Evolutionary conservation across 345 rosid genomes (phyloP).

Genomic region (Eucalyptus pauciflora): DNA sequence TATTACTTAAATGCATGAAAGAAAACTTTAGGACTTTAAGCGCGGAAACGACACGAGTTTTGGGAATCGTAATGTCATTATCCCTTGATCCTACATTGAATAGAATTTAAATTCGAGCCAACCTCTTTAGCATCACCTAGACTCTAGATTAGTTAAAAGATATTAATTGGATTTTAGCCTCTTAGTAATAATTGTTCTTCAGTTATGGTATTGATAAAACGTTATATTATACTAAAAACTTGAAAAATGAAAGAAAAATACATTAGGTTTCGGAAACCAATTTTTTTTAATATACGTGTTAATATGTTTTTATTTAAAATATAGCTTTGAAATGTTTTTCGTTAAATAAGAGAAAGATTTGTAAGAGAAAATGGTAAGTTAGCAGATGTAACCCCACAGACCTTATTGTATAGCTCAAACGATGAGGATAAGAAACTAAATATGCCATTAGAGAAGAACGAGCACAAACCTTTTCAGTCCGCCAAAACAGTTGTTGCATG

Average conservation of each 20-base stretch:
- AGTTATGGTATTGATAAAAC: no score
- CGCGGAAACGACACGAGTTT: neutral
- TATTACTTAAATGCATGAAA: no score
- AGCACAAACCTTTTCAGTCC: no score
- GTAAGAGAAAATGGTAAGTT: neutral
- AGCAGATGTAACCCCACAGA: neutral
- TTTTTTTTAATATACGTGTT: neutral
- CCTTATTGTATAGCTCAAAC: neutral
- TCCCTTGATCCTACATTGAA: neutral
- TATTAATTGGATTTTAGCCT: neutral
- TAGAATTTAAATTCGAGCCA: neutral
- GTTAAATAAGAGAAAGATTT: neutral
- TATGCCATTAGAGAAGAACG: no score
- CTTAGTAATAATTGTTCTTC: neutral
- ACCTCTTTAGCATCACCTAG: neutral
- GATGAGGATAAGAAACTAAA: neutral
- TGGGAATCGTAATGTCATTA: neutral
- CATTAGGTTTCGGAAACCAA: neutral
- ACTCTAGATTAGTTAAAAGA: neutral
- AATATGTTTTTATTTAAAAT: neutral
- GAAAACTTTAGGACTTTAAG: neutral
- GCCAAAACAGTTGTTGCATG: no score
- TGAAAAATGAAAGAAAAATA: neutral
- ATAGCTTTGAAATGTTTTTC: neutral
- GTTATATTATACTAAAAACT: neutral